A percentile compares a stretch with the other conserved stretches of the same genome.
Conservation (phyloP, 208 protist genomes). For the Acanthamoeba triangularis region DNA sequence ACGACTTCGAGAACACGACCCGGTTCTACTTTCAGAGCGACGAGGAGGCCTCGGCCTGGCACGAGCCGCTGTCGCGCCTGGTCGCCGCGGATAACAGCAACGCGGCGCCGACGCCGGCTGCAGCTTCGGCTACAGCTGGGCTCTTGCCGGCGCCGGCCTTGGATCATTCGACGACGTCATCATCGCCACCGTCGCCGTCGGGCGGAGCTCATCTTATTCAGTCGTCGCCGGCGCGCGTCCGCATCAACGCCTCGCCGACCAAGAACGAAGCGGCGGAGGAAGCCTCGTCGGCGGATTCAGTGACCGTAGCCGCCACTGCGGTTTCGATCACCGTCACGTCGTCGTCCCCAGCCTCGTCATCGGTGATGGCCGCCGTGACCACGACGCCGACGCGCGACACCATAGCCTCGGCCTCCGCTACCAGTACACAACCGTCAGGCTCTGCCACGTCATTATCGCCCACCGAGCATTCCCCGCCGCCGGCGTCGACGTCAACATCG, state of each 20-base stretch:
- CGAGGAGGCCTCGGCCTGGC: conserved; percentile 5
- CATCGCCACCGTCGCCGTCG: background rate
- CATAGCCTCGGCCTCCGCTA: no score
- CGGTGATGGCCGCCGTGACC: no score
- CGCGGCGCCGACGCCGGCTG: no score
- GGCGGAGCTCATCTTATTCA: background rate
- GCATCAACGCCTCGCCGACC: conserved; percentile 4
- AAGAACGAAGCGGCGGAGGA: background rate
- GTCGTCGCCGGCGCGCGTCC: background rate
- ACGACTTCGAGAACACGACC: conserved; percentile 45
- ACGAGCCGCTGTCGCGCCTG: background rate
- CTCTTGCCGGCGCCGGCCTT: background rate
- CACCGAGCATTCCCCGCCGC: no score
- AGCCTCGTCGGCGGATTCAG: background rate
- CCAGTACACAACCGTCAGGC: no score
- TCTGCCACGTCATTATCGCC: background rate
- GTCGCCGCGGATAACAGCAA: background rate
- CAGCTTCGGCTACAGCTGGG: background rate
- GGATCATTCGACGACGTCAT: no score
- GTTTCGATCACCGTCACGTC: no score
- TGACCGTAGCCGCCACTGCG: background rate
- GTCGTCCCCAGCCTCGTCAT: no score
- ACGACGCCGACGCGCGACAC: no score
- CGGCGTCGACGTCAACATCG: background rate
- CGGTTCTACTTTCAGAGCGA: conserved; percentile 46